Conservation (phyloP, 306 rosid species). For the Vigna hirtella region DNA sequence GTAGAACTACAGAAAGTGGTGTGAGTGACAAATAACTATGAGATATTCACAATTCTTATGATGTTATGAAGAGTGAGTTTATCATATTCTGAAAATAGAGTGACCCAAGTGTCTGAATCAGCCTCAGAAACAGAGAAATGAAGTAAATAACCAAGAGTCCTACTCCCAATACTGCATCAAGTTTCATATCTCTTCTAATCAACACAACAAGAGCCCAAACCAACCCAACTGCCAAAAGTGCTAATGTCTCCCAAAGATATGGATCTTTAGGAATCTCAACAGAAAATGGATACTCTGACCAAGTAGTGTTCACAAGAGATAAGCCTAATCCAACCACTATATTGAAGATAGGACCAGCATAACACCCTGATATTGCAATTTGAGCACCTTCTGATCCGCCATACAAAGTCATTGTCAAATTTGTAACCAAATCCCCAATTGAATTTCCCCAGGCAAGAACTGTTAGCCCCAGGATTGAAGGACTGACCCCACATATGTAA, state of each 20-base stretch:
- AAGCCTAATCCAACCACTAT: constrained; percentile 59
- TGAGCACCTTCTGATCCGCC: constrained; percentile 62
- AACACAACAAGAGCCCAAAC: constrained; percentile 57
- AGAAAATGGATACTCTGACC: constrained; percentile 53
- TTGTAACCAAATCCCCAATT: constrained; percentile 60
- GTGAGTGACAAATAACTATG: constrained; percentile 26
- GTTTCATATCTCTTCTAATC: constrained; percentile 54
- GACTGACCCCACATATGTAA: constrained; percentile 70
- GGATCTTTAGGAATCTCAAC: constrained; percentile 55
- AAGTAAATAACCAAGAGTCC: constrained; percentile 59
- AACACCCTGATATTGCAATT: constrained; percentile 63
- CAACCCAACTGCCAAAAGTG: constrained; percentile 53
- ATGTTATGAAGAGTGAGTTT: constrained; percentile 13
- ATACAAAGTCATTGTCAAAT: constrained; percentile 57
- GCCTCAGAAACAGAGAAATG: constrained; percentile 52
- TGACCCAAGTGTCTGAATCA: constrained; percentile 56
- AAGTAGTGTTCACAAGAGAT: constrained; percentile 50
- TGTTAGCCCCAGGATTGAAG: constrained; percentile 82
- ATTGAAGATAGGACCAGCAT: constrained; percentile 66
- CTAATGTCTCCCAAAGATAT: constrained; percentile 60
- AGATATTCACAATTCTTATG: neutral
- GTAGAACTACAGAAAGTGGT: constrained; percentile 20
- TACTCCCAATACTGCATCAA: constrained; percentile 56
- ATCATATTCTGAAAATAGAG: constrained; percentile 40
- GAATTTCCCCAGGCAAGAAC: constrained; percentile 98